Evolutionary conservation across 2,329 filamentous ascomycete genomes (phyloP).

Genomic region (Alternaria sp.): DNA sequence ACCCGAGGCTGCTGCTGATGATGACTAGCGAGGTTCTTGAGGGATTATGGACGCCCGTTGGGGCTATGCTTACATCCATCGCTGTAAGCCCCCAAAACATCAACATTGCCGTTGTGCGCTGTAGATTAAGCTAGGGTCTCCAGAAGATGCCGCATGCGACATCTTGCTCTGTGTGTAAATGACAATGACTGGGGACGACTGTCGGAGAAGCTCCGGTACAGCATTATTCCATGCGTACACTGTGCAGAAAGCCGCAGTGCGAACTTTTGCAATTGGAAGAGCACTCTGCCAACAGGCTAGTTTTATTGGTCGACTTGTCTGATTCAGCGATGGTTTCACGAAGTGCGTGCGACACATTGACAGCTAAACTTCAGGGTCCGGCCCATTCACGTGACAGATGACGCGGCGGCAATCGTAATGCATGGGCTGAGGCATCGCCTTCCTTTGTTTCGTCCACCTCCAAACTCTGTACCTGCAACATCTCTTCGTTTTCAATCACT

Average conservation of each 20-base stretch:
- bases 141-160: not conserved
- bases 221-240: not conserved
- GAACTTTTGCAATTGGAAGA: not conserved
- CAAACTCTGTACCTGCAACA: conserved; percentile 21
- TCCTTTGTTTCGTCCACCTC: conserved; percentile 23
- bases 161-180: not conserved
- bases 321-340: conserved; percentile 18
- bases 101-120: too few relatives aligned
- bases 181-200: not conserved
- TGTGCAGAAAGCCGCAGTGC: not conserved
- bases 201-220: not conserved
- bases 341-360: conserved; percentile 16
- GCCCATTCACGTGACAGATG: conserved; percentile 21
- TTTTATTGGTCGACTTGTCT: not conserved
- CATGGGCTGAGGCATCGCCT: conserved; percentile 22
- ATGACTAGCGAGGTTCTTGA: not conserved
- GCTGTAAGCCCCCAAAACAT: not conserved
- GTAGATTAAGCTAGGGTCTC: not conserved
- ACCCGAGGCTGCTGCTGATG: not conserved
- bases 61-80: not conserved
- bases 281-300: not conserved
- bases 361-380: conserved; percentile 9
- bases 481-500: conserved; percentile 19
- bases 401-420: conserved; percentile 18
- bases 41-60: not conserved